Conservation (phyloP, 805 yeast species). For the Spencermartinsiella europaea region DNA sequence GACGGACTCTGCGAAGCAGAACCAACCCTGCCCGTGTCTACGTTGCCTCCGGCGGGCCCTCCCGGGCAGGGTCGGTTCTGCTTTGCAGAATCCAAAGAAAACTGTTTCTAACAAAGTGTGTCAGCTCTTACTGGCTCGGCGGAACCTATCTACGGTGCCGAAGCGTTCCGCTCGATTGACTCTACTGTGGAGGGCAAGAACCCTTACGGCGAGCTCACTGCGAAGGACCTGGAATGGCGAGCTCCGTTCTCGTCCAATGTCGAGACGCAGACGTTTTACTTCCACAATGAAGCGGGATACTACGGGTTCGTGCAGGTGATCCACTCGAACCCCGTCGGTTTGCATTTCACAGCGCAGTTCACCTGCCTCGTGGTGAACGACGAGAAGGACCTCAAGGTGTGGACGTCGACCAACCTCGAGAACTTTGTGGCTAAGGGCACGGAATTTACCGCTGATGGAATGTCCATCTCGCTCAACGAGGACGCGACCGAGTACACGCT, state of each 20-base stretch:
- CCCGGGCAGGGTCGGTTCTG: too few species aligned
- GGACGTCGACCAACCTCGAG: constrained; percentile 91
- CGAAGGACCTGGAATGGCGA: constrained; percentile 71
- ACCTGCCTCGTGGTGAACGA: constrained; percentile 74
- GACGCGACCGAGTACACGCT: constrained; percentile 49
- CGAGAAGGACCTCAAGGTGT: constrained; percentile 50
- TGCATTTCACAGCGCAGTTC: constrained; percentile 81
- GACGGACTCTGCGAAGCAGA: too few species aligned
- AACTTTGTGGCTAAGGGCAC: constrained; percentile 69
- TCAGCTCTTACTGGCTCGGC: constrained; percentile 97
- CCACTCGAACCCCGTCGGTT: constrained; percentile 85
- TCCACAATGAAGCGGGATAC: constrained; percentile 58
- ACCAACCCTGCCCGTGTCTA: too few species aligned
- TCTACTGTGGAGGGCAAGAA: constrained; percentile 50
- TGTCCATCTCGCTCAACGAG: constrained; percentile 56
- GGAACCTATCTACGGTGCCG: constrained; percentile 94
- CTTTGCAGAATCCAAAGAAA: too few species aligned
- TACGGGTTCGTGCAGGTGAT: constrained; percentile 91
- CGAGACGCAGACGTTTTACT: constrained; percentile 92
- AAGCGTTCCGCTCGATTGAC: constrained; percentile 82
- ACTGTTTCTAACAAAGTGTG: constrained; percentile 41
- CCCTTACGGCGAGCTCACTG: constrained; percentile 53
- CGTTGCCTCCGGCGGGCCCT: too few species aligned
- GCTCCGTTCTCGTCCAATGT: constrained; percentile 80
- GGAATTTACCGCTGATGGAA: constrained; percentile 65